A percentile compares a stretch with the other conserved stretches of the same genome.
Evolutionary conservation across 2,329 filamentous ascomycete genomes (phyloP).

Genomic region (Fusarium cicatricum): DNA sequence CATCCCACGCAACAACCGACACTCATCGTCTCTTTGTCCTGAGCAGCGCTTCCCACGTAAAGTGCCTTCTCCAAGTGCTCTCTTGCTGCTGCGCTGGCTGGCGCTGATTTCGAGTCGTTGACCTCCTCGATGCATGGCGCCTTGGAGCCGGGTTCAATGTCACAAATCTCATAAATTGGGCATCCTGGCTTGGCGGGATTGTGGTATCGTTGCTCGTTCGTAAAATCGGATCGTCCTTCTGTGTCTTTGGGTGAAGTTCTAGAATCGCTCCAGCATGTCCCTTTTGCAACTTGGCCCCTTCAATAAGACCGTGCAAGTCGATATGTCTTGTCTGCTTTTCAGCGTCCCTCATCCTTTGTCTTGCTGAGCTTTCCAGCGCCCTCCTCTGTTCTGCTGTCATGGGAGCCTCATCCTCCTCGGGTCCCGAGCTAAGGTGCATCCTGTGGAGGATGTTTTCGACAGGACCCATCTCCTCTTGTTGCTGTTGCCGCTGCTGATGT

Average conservation of each 20-base stretch:
- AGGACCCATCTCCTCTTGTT: conserved; percentile 37
- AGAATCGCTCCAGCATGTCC: conserved; percentile 42
- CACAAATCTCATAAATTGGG: conserved; percentile 44
- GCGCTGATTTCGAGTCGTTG: neutral
- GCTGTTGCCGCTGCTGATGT: conserved; percentile 3
- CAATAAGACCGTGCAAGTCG: conserved; percentile 45
- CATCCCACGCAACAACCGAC: neutral
- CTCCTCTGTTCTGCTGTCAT: conserved; percentile 38
- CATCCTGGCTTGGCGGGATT: conserved; percentile 53
- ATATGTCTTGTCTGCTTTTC: conserved; percentile 36
- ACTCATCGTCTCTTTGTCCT: conserved; percentile 36
- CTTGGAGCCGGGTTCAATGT: conserved; percentile 14
- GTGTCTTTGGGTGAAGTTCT: conserved; percentile 53
- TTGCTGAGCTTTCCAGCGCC: conserved; percentile 34
- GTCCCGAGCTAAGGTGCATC: conserved; percentile 25
- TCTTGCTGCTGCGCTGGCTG: neutral
- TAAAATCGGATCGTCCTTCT: conserved; percentile 51
- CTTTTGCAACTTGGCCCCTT: conserved; percentile 43
- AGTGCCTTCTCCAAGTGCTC: conserved; percentile 25
- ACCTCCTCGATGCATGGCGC: conserved; percentile 9
- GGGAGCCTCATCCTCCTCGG: conserved; percentile 30
- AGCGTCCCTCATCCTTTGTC: conserved; percentile 22
- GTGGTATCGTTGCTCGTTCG: conserved; percentile 39
- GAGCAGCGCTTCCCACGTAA: conserved; percentile 39
- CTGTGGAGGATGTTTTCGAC: conserved; percentile 38